phyloP scores from a whole-genome alignment of 2,329 filamentous ascomycete genomes.

The Xylariaceae sp. region DNA sequence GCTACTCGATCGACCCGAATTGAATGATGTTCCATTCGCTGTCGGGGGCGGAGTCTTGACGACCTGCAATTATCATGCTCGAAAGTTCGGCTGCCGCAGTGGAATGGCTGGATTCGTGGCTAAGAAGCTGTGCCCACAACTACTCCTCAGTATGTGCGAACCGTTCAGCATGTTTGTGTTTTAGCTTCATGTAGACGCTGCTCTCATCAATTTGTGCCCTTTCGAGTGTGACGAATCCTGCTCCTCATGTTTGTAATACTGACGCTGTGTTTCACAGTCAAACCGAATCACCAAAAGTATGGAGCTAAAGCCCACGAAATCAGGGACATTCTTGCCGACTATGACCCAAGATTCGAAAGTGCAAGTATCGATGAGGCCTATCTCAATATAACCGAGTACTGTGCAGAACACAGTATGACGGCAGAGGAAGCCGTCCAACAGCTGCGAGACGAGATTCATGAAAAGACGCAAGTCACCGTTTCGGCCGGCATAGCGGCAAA shows the following conservation, averaged over 20 bases:
- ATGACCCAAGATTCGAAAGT: constrained; percentile 87
- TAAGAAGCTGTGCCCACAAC: constrained; percentile 84
- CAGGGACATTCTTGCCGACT: constrained; percentile 75
- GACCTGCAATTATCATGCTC: constrained; percentile 81
- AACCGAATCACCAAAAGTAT: constrained; percentile 88
- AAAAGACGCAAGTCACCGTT: constrained; percentile 78
- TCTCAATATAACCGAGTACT: constrained; percentile 89
- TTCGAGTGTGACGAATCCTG: background rate
- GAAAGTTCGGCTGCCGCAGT: constrained; percentile 85
- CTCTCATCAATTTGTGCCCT: background rate
- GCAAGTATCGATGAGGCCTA: constrained; percentile 97
- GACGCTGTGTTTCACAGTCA: constrained; percentile 43
- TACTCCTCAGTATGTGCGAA: constrained; percentile 57
- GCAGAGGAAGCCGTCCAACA: constrained; percentile 74
- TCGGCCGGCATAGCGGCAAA: constrained; percentile 95
- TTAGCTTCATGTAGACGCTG: background rate
- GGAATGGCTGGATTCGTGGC: constrained; percentile 97
- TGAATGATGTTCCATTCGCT: constrained; percentile 84
- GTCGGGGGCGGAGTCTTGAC: constrained; percentile 70
- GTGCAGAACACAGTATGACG: constrained; percentile 61
- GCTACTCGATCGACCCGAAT: constrained; percentile 76
- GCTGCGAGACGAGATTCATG: constrained; percentile 72
- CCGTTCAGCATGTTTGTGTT: background rate
- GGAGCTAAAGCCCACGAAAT: constrained; percentile 86
- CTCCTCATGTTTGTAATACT: background rate